A percentile compares a stretch with the other conserved stretches of the same genome.
Conservation (phyloP, 805 yeast species). For the Candida andamanensis region DNA sequence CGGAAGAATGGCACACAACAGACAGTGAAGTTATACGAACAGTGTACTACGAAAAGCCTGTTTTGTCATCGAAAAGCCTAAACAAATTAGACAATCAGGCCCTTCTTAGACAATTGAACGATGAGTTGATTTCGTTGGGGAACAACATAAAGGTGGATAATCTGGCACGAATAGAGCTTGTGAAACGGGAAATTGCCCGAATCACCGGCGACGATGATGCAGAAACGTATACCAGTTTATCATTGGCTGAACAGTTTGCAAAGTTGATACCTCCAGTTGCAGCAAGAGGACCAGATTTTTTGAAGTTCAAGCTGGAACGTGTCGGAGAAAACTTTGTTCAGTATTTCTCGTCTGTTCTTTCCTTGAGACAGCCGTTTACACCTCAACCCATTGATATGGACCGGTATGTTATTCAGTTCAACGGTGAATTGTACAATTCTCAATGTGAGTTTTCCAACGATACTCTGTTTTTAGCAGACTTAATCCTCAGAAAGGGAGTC, state of each 20-base stretch:
- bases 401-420: constrained; percentile 58
- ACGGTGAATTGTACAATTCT: constrained; percentile 81
- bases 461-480: constrained; percentile 31
- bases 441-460: constrained; percentile 56
- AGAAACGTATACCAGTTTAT: background rate
- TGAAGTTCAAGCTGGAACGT: constrained; percentile 14
- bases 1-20: background rate
- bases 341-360: constrained; percentile 66
- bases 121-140: constrained; percentile 18
- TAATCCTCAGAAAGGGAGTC: constrained; percentile 26
- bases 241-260: constrained; percentile 18
- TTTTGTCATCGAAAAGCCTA: constrained; percentile 14
- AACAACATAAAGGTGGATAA: constrained; percentile 23
- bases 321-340: constrained; percentile 18
- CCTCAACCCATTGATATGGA: constrained; percentile 53
- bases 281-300: constrained; percentile 62
- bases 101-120: constrained; percentile 21
- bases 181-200: constrained; percentile 6
- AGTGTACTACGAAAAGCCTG: constrained; percentile 5
- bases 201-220: constrained; percentile 4
- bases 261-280: constrained; percentile 41
- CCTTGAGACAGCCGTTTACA: constrained; percentile 74
- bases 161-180: constrained; percentile 7
- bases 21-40: constrained; percentile 4
- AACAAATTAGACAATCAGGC: constrained; percentile 25